Percentiles rank a stretch among this genome's conserved stretches.
Evolutionary conservation across 1,284 basidiomycete species (phyloP).

Genomic region (Pulchroboletus neoregius): DNA sequence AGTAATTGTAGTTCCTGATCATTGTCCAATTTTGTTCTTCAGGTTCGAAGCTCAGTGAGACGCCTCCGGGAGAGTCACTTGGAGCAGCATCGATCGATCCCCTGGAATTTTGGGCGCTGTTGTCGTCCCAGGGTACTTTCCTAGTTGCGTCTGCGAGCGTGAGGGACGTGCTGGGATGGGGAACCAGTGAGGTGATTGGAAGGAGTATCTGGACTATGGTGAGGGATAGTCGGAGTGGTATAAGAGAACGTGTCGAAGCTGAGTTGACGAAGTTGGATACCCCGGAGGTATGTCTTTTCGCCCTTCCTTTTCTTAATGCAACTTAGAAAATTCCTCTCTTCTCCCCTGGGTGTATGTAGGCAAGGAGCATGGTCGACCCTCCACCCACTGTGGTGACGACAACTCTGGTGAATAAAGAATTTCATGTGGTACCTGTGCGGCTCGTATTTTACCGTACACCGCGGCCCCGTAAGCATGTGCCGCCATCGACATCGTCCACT

Average conservation of each 20-base stretch:
- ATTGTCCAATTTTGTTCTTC: not conserved
- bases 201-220: slow-evolving; percentile 55
- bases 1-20: not conserved
- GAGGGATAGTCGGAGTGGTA: slow-evolving; percentile 21
- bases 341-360: slow-evolving; percentile 7
- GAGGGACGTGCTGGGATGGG: slow-evolving; percentile 60
- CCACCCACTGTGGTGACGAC: slow-evolving; percentile 23
- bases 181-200: slow-evolving; percentile 66
- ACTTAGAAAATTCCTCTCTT: not conserved
- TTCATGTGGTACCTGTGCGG: slow-evolving; percentile 20
- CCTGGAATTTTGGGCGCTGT: slow-evolving; percentile 57
- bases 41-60: slow-evolving; percentile 12
- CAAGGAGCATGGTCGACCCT: slow-evolving; percentile 12
- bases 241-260: slow-evolving; percentile 21
- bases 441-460: slow-evolving; percentile 30
- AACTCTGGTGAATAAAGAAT: slow-evolving; percentile 25
- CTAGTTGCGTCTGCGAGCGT: slow-evolving; percentile 50
- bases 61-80: slow-evolving; percentile 5
- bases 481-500: slow-evolving; percentile 1
- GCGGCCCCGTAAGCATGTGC: slow-evolving; percentile 2
- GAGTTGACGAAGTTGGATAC: slow-evolving; percentile 20
- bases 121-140: slow-evolving; percentile 49
- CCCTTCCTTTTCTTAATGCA: not conserved
- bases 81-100: slow-evolving; percentile 6
- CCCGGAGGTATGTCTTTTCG: slow-evolving; percentile 18